A percentile compares a stretch with the other conserved stretches of the same genome.
Conservation (phyloP, 2,329 filamentous ascomycete genomes). For the Huntiella bhutanensis region DNA sequence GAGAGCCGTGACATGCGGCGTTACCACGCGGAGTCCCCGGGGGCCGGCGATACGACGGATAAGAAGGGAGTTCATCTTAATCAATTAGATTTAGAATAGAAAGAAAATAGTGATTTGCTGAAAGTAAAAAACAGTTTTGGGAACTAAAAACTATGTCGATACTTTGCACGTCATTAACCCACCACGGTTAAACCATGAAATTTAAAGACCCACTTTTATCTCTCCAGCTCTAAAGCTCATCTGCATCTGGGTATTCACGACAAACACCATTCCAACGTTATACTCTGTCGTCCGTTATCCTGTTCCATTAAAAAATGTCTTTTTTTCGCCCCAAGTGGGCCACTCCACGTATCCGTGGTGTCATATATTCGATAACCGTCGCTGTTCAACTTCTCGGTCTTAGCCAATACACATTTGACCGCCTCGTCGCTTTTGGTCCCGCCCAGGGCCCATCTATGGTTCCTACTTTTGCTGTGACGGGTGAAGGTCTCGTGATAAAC, state of each 20-base stretch:
- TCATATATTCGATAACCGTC: slow-evolving; percentile 26
- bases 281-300: not conserved
- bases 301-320: not conserved
- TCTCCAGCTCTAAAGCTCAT: not conserved
- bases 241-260: not conserved
- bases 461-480: slow-evolving; percentile 53
- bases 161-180: not conserved
- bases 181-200: too few species aligned
- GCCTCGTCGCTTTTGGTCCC: slow-evolving; percentile 40
- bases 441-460: slow-evolving; percentile 72
- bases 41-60: too few species aligned
- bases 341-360: slow-evolving; percentile 9
- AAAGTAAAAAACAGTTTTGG: not conserved
- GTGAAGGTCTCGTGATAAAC: slow-evolving; percentile 51
- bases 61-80: too few species aligned
- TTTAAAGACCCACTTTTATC: not conserved
- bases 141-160: not conserved
- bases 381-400: slow-evolving; percentile 26
- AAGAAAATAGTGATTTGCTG: too few species aligned
- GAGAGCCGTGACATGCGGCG: too few species aligned
- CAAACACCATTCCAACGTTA: not conserved
- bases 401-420: slow-evolving; percentile 34
- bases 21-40: too few species aligned
- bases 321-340: slow-evolving; percentile 10
- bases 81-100: too few species aligned